Conservation (phyloP, 257 asterid species). For the Orobanche coerulescens region DNA sequence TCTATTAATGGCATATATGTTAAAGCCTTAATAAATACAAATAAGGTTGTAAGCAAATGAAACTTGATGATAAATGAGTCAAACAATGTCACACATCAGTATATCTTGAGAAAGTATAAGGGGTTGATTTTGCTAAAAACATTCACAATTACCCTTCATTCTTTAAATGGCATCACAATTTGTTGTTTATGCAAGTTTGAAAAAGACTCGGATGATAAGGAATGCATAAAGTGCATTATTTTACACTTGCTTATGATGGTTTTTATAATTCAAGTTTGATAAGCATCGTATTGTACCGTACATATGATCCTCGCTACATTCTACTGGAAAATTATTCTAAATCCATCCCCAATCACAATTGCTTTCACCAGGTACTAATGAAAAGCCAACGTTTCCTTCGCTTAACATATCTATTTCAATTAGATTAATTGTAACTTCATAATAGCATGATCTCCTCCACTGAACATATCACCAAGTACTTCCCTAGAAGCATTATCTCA, state of each 20-base stretch:
- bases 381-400: not conserved
- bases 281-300: not conserved
- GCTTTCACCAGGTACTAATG: not conserved
- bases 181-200: not conserved
- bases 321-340: not conserved
- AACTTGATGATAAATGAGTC: not conserved
- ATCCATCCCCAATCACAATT: not conserved
- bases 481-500: not conserved
- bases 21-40: not conserved
- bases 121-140: not conserved
- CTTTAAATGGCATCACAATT: not conserved
- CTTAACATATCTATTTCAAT: not conserved
- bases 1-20: not conserved
- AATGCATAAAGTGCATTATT: not conserved
- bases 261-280: not conserved
- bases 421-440: not conserved
- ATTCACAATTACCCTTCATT: not conserved
- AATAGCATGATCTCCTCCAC: not conserved
- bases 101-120: not conserved
- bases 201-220: not conserved
- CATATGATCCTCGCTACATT: not conserved
- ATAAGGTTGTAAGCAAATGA: not conserved
- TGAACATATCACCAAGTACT: not conserved
- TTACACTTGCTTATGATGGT: slow-evolving; percentile 16
- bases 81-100: not conserved